phyloP scores from a whole-genome alignment of 345 rosid genomes.

The Eucalyptus curtisii region DNA sequence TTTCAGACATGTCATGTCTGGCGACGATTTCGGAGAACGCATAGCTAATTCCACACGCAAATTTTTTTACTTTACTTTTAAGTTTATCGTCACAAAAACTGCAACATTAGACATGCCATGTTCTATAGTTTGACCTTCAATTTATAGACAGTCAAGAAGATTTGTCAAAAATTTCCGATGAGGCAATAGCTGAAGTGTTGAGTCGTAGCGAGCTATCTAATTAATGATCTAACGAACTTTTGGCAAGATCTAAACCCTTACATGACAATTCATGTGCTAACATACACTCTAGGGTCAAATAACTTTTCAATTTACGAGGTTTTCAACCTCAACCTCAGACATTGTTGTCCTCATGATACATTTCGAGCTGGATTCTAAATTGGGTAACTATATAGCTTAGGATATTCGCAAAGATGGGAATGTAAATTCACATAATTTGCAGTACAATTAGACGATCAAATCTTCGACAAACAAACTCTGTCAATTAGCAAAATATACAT shows the following conservation, averaged over 20 bases:
- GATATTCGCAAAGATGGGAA: neutral
- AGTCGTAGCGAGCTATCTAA: neutral
- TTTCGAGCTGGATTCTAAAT: neutral
- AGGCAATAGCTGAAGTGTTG: neutral
- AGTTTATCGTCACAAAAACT: too few relatives aligned
- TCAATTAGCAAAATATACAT: neutral
- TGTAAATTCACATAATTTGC: neutral
- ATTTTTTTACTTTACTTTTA: neutral
- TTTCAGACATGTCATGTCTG: neutral
- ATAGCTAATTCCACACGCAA: neutral
- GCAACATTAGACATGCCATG: neutral
- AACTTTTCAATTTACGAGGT: neutral
- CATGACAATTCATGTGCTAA: neutral
- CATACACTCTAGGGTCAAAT: neutral
- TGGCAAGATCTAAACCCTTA: neutral
- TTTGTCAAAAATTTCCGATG: neutral
- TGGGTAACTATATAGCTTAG: neutral
- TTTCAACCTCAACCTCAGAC: neutral
- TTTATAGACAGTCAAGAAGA: neutral
- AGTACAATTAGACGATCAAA: neutral
- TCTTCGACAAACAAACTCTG: neutral
- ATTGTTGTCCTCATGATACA: neutral
- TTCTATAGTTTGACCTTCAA: neutral
- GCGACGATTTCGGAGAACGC: too few relatives aligned
- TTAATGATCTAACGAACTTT: neutral